Evolutionary conservation across 768 basidiomycete species (phyloP), one percentile per base, ranked within the genome.

Genomic region (Nidularia sp.): DNA sequence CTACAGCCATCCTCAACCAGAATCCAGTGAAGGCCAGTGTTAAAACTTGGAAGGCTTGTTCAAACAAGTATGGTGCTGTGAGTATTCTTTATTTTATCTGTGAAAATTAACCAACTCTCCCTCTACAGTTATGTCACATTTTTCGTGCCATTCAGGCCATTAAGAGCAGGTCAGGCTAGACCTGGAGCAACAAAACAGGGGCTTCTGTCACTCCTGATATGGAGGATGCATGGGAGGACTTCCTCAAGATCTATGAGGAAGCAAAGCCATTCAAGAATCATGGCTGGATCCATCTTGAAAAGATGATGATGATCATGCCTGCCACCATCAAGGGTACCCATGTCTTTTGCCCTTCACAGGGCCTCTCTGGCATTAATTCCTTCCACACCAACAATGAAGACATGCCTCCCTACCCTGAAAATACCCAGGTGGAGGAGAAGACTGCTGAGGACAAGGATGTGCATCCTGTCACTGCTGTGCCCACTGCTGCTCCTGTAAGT

Each of bases 261-360:
- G 63, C 60, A 1, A 53, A 55, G n/a, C 59, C 55, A 6, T 66
- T 62, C 56, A 44, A 49, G 5, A 60, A 60, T 47, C 43, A 53
- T 32, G 63, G 63, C n/a, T 66, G 63, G 62, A 42, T 51, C 5
- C 57, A 61, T 44, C 54, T 61, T 10, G 32, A 48, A 2, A 57
- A 50, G 35, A 45, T 64, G 34, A 32, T 47, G 18, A 18, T 18
- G 18, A 18, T 18, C 18, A 18, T 18, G 18, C 18, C 18, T 18
- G 18, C 18, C 18, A 18, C 18, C 18, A 18, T 18, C 18, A 18
- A 18, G 18, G 18, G 18, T 18, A 18, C 18, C 18, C 18, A 18
- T 18, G 18, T 18, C 18, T 18, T 18, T 18, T 18, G 18, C 18
- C 18, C 18, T 18, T 18, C 18, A 18, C 18, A 18, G 18, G 18